phyloP scores from a whole-genome alignment of 1,284 basidiomycete species.

The Trichosporon asahii region DNA sequence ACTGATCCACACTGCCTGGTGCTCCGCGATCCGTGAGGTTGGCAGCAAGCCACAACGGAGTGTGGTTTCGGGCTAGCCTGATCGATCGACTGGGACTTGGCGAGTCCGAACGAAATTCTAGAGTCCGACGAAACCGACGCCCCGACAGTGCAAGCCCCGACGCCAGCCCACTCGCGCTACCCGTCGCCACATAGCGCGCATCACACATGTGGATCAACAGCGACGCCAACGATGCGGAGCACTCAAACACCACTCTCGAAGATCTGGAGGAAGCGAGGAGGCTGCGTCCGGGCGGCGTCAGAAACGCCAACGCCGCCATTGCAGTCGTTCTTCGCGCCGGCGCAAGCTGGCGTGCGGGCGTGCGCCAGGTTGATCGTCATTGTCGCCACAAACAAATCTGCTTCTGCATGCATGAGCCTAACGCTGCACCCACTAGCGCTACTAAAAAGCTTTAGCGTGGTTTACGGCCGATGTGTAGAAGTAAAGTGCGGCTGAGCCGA shows the following conservation, averaged over 20 bases:
- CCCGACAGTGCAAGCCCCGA: neutral
- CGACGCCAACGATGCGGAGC: too few relatives aligned
- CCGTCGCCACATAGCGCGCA: neutral
- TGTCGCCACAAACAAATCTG: neutral
- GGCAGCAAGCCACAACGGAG: neutral
- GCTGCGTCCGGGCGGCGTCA: neutral
- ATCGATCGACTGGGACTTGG: too few relatives aligned
- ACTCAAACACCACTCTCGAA: neutral
- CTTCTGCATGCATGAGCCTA: neutral
- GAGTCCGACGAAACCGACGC: neutral
- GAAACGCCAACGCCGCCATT: neutral
- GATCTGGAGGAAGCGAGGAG: neutral
- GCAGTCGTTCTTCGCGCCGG: neutral
- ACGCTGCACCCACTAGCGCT: neutral
- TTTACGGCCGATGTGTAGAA: too few relatives aligned
- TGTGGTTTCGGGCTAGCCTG: neutral
- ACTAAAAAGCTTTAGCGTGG: neutral
- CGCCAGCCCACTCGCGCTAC: neutral
- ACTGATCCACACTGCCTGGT: too few relatives aligned
- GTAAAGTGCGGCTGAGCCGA: neutral
- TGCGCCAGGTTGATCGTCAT: neutral
- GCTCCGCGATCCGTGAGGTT: too few relatives aligned
- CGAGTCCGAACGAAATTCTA: too few relatives aligned
- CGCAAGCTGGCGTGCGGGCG: too few relatives aligned
- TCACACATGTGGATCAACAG: neutral